Evolutionary conservation across 768 basidiomycete species (phyloP).

Genomic region (Dioszegia hungarica): DNA sequence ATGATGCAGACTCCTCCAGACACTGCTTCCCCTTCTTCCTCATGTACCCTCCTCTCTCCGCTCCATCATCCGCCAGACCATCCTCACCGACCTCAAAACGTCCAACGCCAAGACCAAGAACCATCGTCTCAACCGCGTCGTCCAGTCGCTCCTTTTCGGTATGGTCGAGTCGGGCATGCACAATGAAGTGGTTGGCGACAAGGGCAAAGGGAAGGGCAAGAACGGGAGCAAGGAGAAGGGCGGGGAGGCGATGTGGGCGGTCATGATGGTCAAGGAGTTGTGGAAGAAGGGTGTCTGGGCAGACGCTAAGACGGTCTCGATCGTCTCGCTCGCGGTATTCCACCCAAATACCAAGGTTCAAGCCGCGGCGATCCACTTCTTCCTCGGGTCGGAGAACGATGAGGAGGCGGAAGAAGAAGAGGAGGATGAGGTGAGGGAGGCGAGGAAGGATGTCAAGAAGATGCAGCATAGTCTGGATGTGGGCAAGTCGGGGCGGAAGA

Average conservation of each 20-base stretch:
- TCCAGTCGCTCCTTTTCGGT: slow-evolving; percentile 89
- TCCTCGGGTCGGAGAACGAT: slow-evolving; percentile 71
- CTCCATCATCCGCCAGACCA: slow-evolving; percentile 84
- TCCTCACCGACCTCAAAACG: slow-evolving; percentile 84
- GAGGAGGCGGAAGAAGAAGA: slow-evolving; percentile 70
- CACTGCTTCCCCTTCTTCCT: slow-evolving; percentile 92
- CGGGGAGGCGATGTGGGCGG: slow-evolving; percentile 96
- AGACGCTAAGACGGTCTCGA: slow-evolving; percentile 86
- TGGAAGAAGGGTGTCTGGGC: slow-evolving; percentile 93
- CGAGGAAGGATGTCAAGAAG: slow-evolving; percentile 65
- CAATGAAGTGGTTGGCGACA: slow-evolving; percentile 72
- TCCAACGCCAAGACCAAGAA: slow-evolving; percentile 85
- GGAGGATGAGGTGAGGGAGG: slow-evolving; percentile 52
- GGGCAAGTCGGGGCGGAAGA: slow-evolving; percentile 61
- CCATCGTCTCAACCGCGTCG: slow-evolving; percentile 90
- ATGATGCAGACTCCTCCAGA: slow-evolving; percentile 69
- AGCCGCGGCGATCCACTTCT: slow-evolving; percentile 89
- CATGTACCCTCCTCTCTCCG: slow-evolving; percentile 82
- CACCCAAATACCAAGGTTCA: slow-evolving; percentile 93
- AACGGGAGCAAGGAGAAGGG: slow-evolving; percentile 50
- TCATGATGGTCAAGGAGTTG: slow-evolving; percentile 84
- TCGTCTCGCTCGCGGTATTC: slow-evolving; percentile 83
- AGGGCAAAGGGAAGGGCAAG: slow-evolving; percentile 54
- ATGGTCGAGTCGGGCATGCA: slow-evolving; percentile 94
- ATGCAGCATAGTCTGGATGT: slow-evolving; percentile 60